A percentile compares a stretch with the other conserved stretches of the same genome.
phyloP scores from a whole-genome alignment of 2,329 filamentous ascomycete species.

The Leptographium galeiforme region DNA sequence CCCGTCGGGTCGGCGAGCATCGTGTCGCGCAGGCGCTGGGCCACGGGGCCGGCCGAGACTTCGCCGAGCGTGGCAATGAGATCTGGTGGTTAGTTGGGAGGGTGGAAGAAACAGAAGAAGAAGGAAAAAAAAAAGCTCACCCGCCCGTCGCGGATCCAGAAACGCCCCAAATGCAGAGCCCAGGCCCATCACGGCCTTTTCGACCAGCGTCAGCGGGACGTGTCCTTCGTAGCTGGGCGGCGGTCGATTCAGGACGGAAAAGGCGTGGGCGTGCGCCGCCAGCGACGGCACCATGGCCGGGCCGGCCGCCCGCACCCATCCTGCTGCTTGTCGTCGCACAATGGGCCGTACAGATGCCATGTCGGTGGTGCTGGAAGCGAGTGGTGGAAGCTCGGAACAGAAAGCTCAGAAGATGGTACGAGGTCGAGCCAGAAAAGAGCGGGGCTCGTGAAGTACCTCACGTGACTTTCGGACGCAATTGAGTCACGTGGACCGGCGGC shows the following conservation, averaged over 20 bases:
- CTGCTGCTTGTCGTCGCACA: background rate
- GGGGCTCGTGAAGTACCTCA: background rate
- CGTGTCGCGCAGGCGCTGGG: constrained; percentile 75
- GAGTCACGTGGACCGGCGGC: too few relatives aligned
- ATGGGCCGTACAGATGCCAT: constrained; percentile 3
- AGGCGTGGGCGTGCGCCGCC: constrained; percentile 20
- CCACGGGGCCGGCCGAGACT: constrained; percentile 86
- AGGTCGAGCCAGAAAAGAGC: background rate
- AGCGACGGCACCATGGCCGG: background rate
- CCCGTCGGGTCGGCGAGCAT: constrained; percentile 81
- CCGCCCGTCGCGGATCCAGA: constrained; percentile 66
- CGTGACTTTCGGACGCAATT: background rate
- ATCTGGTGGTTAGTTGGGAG: constrained; percentile 36
- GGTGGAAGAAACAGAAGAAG: background rate
- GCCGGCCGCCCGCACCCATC: background rate
- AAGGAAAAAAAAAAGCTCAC: constrained; percentile 24
- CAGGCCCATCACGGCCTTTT: constrained; percentile 58
- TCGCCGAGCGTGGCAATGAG: constrained; percentile 91
- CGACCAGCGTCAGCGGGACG: constrained; percentile 68
- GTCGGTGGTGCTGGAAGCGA: background rate
- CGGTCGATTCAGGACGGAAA: constrained; percentile 77
- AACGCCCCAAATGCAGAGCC: constrained; percentile 51
- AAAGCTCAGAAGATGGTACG: background rate
- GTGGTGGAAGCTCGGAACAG: background rate
- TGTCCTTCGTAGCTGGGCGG: constrained; percentile 83